Base-by-base conservation (phyloP, 192 early-diverging fungal genomes). In the Phycomyces nitens region DNA sequence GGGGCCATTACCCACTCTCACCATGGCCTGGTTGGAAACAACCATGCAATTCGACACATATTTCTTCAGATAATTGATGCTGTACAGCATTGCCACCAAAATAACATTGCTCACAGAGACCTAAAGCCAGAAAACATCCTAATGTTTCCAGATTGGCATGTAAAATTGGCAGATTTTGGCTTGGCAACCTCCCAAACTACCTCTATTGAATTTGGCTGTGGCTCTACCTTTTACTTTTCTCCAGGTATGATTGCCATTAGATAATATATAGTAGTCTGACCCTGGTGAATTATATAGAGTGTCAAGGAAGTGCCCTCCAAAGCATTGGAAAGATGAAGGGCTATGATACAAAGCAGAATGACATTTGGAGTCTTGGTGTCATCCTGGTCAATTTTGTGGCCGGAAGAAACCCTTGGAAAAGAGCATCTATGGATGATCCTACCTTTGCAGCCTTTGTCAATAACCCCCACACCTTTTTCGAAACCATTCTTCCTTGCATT, bases 101-200 rank as follows among this genome's bases (percentile, higher is more conserved):
- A 81, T 47, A 83, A 84, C 4, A 82, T 92, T 34, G 88, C 83
- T 51, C 91, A 92, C 64, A 80, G 89, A 29, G 91, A 92, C 66
- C 79, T 92, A 51, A 92, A 92, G 72, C 89, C 90, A 26, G 91
- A 92, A 66, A 92, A 92, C 44, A 88, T 92, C 27, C 74, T 91
- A 27, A 77, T 91, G 12, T 81, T 83, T 53, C 82, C 80, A 65
- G 61, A 66, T 6, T 50, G 79, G n/a, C 66, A 73, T 21, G 77
- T 88, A 53, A 98, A 94, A 80, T 80, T 98, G 51, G 86, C 91
- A 15, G 96, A 98, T 75, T 98, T 98, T 86, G 96, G 96, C 10
- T 73, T 98, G 56, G 92, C 96, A 39, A 96, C 73, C 55, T 84
- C 66, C 60, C 85, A 70, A 56, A 67, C 53, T 54, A 83, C 42